Base-by-base conservation (phyloP, 306 rosid species). In the Lathyrus aphaca region DNA sequence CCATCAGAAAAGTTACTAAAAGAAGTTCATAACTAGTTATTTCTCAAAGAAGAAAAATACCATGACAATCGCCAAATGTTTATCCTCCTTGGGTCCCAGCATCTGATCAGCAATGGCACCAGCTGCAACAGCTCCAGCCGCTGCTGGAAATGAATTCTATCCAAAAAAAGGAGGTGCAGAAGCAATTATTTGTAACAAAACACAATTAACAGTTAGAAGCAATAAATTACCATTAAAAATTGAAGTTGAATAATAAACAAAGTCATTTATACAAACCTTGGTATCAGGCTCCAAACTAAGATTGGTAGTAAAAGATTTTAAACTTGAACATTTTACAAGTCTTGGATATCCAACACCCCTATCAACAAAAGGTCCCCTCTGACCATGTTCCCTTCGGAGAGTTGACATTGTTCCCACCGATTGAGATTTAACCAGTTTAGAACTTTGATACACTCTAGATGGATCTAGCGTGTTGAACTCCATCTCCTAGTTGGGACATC, bases 91-190 rank as follows among this genome's bases (percentile, higher is more conserved):
- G 62, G 88, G 99, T 72, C 97, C 99, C 66, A 91, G 91, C 99
- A 94, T 88, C 89, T 91, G 99, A 82, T 94, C 99, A 73, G 99
- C 99, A 66, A 91, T 67, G 37, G 99, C 99, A 67, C 87, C 99
- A 72, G 99, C 99, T 56, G 97, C 96, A 72, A 91, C 96, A 73
- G 99, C 99, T 81, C 99, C 99, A 54, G 99, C 92, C 37, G 99
- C 99, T 67, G 87, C 99, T 65, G 99, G 99, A 89, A 94, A 87
- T 68, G 99, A 88, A 76, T 87, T 94, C 99, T 94, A 64, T 68
- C 45, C 77, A 37, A 5, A 76, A 76, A 50, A 74, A 62, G 53
- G 40, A 50, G 44, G 69, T 71, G 30, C 38, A 55, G 42, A 66
- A 66, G 64, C 44, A 74, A 77, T 16, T 39, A 44, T 58, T 72